Evolutionary conservation across 345 rosid species (phyloP).

Genomic region (Citrus sinensis): DNA sequence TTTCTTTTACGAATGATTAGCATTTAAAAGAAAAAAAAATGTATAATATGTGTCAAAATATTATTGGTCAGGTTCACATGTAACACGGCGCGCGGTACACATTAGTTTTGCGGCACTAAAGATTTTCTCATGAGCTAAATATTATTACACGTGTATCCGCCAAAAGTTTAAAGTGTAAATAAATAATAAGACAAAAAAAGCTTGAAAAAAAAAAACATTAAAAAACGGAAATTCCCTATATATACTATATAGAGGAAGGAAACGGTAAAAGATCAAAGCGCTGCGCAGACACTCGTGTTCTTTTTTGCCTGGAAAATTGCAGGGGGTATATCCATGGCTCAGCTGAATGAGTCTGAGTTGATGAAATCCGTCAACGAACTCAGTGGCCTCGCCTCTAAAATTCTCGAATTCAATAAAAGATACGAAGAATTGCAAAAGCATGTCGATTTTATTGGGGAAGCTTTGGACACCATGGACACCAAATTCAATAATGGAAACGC

Average conservation of each 20-base stretch:
- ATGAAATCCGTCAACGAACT: conserved; percentile 39
- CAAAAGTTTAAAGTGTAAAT: background rate
- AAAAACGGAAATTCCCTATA: background rate
- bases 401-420: conserved; percentile 38
- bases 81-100: background rate
- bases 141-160: background rate
- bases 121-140: background rate
- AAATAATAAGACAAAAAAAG: background rate
- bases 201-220: no score
- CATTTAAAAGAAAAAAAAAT: no score
- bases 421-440: conserved; percentile 52
- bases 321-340: background rate
- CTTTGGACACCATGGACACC: conserved; percentile 48
- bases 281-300: no score
- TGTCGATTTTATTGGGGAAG: conserved; percentile 38
- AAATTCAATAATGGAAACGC: conserved; percentile 13
- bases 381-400: conserved; percentile 31
- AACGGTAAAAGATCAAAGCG: no score
- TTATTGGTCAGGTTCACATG: background rate
- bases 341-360: conserved; percentile 18
- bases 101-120: background rate
- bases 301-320: background rate
- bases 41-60: background rate
- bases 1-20: no score
- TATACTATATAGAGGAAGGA: no score